Base-by-base conservation (phyloP, 2,329 filamentous ascomycete species). In the Mariannaea elegans region DNA sequence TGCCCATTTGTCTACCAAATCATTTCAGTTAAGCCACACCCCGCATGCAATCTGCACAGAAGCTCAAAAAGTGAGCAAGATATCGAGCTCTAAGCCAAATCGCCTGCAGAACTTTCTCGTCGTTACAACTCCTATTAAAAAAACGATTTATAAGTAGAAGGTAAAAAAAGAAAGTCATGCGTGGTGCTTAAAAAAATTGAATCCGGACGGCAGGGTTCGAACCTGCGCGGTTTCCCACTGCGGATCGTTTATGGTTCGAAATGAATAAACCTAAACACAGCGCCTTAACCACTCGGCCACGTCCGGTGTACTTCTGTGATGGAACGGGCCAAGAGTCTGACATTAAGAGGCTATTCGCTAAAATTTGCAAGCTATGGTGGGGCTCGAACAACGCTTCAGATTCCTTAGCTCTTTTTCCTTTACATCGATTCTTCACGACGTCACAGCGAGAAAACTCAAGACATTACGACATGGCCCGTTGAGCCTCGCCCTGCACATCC, bases 271-370 rank as follows among this genome's bases (percentile, higher is more conserved):
- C 81, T 82, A 83, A 83, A 83, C 80, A 81, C 80, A 81, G 78
- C 81, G 81, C 81, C 81, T 82, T 83, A 82, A 82, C 81, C 81
- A 82, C 81, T 83, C 81, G 80, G 80, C 81, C 80, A 83, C 71
- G 78, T 74, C 77, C 72, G 75, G 78, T 63, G 55, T 34, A 18
- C 4, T 48, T 50, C 38, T 61, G 23, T 29, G 23, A 49, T 34
- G 31, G 14, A 32, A 14, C 4, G 31, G 2, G n/a, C 13, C n/a
- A 4, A 21, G 36, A 45, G 24, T 31, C 9, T 27, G 13, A 14
- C 32, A 36, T 10, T 36, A 36, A 14, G 32, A 5, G 12, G 32
- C 32, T 36, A 5, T n/a, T 7, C 5, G 32, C 7, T 36, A n/a
- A n/a, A 36, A 14, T 8, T 36, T 5, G 13, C 7, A 36, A 9